phyloP scores from a whole-genome alignment of 495 filamentous ascomycete species.

The Penicillium ochrochloron region DNA sequence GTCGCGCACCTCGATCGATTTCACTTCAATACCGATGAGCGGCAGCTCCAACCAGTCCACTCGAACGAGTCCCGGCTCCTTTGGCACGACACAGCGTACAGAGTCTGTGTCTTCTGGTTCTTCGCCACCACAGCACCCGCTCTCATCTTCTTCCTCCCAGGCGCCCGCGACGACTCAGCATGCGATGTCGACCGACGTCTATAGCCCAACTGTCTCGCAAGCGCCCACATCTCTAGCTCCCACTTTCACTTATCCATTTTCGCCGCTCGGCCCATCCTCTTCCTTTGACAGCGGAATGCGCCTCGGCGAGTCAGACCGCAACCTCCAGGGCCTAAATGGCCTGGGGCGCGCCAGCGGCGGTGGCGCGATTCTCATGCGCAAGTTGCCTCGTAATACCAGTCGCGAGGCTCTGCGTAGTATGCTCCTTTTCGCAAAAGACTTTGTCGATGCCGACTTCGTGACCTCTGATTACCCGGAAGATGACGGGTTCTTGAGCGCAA shows the following conservation, averaged over 20 bases:
- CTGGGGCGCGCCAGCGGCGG: slow-evolving; percentile 41
- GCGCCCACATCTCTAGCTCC: slow-evolving; percentile 43
- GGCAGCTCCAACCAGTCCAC: slow-evolving; percentile 53
- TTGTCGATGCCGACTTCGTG: slow-evolving; percentile 74
- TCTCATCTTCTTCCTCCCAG: slow-evolving; percentile 37
- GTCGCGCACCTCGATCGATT: slow-evolving; percentile 33
- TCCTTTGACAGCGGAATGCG: slow-evolving; percentile 55
- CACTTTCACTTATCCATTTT: slow-evolving; percentile 50
- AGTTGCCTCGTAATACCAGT: slow-evolving; percentile 73
- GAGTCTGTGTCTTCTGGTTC: slow-evolving; percentile 53
- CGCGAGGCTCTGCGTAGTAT: slow-evolving; percentile 77
- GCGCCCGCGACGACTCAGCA: slow-evolving; percentile 54
- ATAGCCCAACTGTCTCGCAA: slow-evolving; percentile 48
- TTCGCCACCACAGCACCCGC: slow-evolving; percentile 43
- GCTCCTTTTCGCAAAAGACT: slow-evolving; percentile 84
- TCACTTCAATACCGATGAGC: slow-evolving; percentile 47
- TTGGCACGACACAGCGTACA: slow-evolving; percentile 51
- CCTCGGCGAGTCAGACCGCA: slow-evolving; percentile 50
- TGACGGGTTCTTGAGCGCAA: slow-evolving; percentile 70
- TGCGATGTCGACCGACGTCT: slow-evolving; percentile 58
- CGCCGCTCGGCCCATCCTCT: slow-evolving; percentile 47
- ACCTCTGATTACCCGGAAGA: slow-evolving; percentile 68
- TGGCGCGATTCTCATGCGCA: slow-evolving; percentile 71
- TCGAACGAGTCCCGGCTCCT: slow-evolving; percentile 55
- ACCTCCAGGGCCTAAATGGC: slow-evolving; percentile 54